Evolutionary conservation across 441 rosid genomes (phyloP).

Genomic region (Corymbia citriodora): DNA sequence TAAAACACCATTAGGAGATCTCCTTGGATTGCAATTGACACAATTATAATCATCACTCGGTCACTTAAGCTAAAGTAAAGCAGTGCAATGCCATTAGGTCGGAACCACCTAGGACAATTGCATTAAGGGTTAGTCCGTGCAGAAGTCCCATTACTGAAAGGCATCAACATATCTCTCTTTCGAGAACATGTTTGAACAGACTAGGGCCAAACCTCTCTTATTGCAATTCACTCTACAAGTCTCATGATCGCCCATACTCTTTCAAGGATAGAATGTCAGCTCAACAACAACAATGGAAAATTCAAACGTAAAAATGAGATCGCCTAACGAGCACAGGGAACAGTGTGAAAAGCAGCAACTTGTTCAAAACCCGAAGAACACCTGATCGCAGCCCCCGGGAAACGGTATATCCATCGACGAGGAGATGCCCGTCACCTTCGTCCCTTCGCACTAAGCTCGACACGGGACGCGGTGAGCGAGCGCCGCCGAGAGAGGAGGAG

Average conservation of each 20-base stretch:
- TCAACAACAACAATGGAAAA: not conserved
- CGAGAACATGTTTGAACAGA: not conserved
- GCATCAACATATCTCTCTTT: not conserved
- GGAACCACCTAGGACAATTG: not conserved
- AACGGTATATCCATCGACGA: not conserved
- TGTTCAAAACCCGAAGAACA: not conserved
- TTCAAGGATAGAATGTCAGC: not conserved
- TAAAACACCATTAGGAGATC: not conserved
- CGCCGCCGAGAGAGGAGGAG: slow-evolving; percentile 55
- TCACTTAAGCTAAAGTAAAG: not conserved
- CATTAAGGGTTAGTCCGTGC: not conserved
- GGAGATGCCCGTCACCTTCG: not conserved
- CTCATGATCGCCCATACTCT: not conserved
- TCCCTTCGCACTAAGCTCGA: slow-evolving; percentile 34
- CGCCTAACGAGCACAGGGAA: not conserved
- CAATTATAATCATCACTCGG: not conserved
- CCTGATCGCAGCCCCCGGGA: not conserved
- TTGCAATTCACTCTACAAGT: not conserved
- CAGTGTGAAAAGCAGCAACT: not conserved
- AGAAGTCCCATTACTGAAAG: not conserved
- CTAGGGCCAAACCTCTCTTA: not conserved
- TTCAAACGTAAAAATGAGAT: not conserved
- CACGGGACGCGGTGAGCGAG: slow-evolving; percentile 63
- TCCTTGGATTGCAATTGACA: not conserved
- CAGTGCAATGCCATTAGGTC: not conserved